Percentiles rank a stretch among this genome's conserved stretches.
Conservation (phyloP, 805 yeast genomes). For the Hanseniaspora meyeri region DNA sequence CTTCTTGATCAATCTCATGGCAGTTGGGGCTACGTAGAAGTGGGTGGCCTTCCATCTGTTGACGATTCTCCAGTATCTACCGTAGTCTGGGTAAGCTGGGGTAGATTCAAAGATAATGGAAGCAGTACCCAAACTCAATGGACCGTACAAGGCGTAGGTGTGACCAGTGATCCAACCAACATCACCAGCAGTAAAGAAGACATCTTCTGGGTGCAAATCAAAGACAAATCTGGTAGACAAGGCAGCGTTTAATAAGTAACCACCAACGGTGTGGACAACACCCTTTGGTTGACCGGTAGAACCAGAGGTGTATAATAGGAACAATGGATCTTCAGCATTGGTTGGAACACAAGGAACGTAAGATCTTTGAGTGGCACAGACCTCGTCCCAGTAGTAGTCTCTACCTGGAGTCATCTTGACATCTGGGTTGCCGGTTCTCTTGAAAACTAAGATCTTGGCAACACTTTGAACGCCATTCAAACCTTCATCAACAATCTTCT, state of each 20-base stretch:
- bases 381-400: conserved; percentile 95
- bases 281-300: conserved; percentile 99
- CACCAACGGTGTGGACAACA: conserved; percentile 89
- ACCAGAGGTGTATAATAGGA: conserved; percentile 92
- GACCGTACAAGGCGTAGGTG: conserved; percentile 90
- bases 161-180: conserved; percentile 99
- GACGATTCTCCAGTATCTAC: conserved; percentile 93
- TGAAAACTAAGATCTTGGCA: conserved; percentile 70
- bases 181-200: conserved; percentile 93
- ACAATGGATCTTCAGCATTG: conserved; percentile 85
- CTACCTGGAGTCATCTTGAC: conserved; percentile 67
- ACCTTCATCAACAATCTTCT: conserved; percentile 92
- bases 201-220: conserved; percentile 80
- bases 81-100: conserved; percentile 90
- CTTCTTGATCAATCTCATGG: conserved; percentile 76
- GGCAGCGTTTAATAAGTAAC: conserved; percentile 85
- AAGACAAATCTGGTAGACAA: conserved; percentile 85
- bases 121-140: conserved; percentile 76
- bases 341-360: conserved; percentile 82
- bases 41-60: conserved; percentile 86
- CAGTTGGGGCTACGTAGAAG: conserved; percentile 97
- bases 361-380: conserved; percentile 63
- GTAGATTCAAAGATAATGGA: conserved; percentile 93
- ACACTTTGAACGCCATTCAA: conserved; percentile 60
- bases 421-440: conserved; percentile 68